Evolutionary conservation across 257 asterid species (phyloP).

Genomic region (Eustoma russellianum): DNA sequence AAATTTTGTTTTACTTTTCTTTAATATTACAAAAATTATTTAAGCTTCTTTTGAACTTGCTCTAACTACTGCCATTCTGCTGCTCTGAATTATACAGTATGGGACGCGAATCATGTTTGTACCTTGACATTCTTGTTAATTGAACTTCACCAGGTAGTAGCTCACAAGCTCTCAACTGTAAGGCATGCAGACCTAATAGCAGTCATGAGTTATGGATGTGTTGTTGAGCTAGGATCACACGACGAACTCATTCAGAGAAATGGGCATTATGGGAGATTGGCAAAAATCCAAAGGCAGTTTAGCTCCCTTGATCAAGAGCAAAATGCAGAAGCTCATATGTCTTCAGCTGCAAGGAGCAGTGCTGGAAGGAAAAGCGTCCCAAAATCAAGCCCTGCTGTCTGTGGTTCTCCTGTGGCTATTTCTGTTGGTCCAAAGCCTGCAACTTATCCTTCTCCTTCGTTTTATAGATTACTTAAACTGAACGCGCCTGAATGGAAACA

Average conservation of each 20-base stretch:
- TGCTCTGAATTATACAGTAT: too few relatives aligned
- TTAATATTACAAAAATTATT: not conserved
- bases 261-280: constrained; percentile 55
- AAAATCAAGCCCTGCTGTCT: constrained; percentile 50
- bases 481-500: constrained; percentile 78
- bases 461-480: constrained; percentile 36
- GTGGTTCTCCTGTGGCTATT: constrained; percentile 37
- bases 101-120: too few relatives aligned
- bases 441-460: constrained; percentile 44
- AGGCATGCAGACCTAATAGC: constrained; percentile 66
- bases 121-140: not conserved
- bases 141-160: constrained; percentile 51
- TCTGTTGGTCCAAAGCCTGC: constrained; percentile 3
- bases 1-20: too few relatives aligned
- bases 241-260: constrained; percentile 42
- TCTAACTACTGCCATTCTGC: too few relatives aligned
- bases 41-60: too few relatives aligned
- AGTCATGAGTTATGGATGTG: constrained; percentile 42
- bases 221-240: constrained; percentile 64
- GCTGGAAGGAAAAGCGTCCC: constrained; percentile 37
- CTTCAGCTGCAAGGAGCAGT: constrained; percentile 49
- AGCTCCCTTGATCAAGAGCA: constrained; percentile 47
- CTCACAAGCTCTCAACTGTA: constrained; percentile 86
- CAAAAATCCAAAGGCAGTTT: constrained; percentile 55
- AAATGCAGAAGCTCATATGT: constrained; percentile 11